Base-by-base conservation (phyloP, 257 asterid species). In the Jasminum sambac region DNA sequence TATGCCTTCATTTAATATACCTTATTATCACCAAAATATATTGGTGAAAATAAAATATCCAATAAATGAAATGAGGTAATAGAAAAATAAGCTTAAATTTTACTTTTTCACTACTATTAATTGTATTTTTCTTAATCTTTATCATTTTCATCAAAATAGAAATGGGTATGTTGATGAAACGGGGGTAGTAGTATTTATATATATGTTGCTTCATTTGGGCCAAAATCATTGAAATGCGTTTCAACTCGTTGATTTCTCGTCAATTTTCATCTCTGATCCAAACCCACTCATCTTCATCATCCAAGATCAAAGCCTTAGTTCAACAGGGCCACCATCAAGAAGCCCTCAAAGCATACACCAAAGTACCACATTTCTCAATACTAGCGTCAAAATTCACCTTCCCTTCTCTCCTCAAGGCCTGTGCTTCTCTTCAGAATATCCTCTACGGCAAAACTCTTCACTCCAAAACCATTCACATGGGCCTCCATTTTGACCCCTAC, bases 371-470 rank as follows among this genome's bases (percentile, higher is more conserved):
- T 75, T 87, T 72, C 46, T 79, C 90, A 30, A 30, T 30, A 30
- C 36, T 4, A 1, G 36, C 36, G 36, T 30, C 36, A 74, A 85
- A 83, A 80, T 88, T 86, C 87, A 82, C 85, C 36, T 86, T 89
- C 72, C 96, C 98, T 38, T 80, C 96, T 64, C 87, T 94, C 69
- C 88, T 94, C 68, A 94, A 91, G 81, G 91, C 96, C 26, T 91
- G 98, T 68, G 75, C 89, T 48, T 87, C 74, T 43, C 78, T 86
- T 46, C 75, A 83, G 24, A 72, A 82, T 73, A 71, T 74, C 71
- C 37, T 16, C 25, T 81, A 84, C 75, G 97, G 99, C 58, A 71
- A 61, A 30, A 21, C 85, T 6, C 76, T 94, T 57, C 99, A 89
- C 66, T 85, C 88, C 73, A 62, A 84, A 13, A 74, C 82, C 83